Conservation (phyloP, 106 monocot species). For the Apostasia shenzhenica region DNA sequence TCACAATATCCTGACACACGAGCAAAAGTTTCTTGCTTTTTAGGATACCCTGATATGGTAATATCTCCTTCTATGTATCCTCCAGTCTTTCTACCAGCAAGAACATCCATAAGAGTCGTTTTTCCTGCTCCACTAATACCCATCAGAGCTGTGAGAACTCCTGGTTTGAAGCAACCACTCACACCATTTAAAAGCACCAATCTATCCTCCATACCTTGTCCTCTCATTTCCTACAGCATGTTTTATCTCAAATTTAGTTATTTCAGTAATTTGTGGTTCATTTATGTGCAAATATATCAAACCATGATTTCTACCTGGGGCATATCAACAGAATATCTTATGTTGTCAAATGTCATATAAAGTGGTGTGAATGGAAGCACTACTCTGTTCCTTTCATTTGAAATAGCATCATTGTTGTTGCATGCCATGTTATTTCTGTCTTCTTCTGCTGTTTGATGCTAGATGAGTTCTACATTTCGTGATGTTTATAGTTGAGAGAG, state of each 20-base stretch:
- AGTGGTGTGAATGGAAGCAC: conserved; percentile 69
- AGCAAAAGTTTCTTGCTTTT: conserved; percentile 82
- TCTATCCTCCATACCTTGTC: conserved; percentile 44
- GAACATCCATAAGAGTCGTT: conserved; percentile 80
- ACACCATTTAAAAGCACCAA: conserved; percentile 58
- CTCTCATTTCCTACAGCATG: conserved; percentile 56
- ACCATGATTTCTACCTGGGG: conserved; percentile 29
- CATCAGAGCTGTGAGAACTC: conserved; percentile 78
- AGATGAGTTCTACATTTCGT: too few species aligned
- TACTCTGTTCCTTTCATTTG: conserved; percentile 42
- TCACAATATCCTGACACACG: conserved; percentile 80
- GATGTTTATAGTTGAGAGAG: background rate
- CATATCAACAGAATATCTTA: conserved; percentile 78
- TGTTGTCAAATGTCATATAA: conserved; percentile 47
- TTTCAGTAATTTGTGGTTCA: background rate
- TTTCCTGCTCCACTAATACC: conserved; percentile 86
- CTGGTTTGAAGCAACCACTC: conserved; percentile 71
- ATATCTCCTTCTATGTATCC: conserved; percentile 74
- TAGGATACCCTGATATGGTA: conserved; percentile 58
- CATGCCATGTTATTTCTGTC: too few species aligned
- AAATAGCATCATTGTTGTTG: too few species aligned
- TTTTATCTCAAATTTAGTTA: too few species aligned
- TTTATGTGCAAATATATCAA: background rate
- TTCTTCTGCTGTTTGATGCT: too few species aligned
- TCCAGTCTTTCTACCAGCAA: conserved; percentile 77